Evolutionary conservation across 2,329 filamentous ascomycete species (phyloP).

Genomic region (Daldinia sp.): DNA sequence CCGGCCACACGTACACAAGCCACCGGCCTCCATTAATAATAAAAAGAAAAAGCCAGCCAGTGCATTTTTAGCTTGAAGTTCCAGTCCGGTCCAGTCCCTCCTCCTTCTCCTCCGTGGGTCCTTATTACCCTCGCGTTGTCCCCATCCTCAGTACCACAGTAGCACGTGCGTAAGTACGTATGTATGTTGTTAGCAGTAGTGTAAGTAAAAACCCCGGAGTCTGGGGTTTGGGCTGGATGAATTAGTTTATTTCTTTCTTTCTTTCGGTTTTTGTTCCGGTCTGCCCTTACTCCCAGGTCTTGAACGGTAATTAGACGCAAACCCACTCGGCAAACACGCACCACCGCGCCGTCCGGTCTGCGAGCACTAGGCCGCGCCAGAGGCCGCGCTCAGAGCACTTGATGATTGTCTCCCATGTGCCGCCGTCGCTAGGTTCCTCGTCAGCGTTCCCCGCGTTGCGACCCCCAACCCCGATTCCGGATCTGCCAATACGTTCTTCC

Average conservation of each 20-base stretch:
- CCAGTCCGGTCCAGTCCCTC: neutral
- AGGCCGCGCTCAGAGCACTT: constrained; percentile 84
- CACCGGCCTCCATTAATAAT: neutral
- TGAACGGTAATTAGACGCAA: constrained; percentile 59
- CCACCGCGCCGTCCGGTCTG: constrained; percentile 85
- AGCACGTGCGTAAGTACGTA: neutral
- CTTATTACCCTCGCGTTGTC: neutral
- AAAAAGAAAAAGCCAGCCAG: neutral
- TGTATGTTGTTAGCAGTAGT: neutral
- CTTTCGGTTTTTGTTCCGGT: neutral
- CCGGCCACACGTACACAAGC: neutral
- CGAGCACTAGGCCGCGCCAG: constrained; percentile 83
- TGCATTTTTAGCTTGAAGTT: neutral
- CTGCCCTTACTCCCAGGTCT: neutral
- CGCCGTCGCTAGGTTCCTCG: constrained; percentile 72
- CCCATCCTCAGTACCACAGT: constrained; percentile 1
- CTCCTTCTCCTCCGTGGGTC: neutral
- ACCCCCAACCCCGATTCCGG: constrained; percentile 52
- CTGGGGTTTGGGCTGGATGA: neutral
- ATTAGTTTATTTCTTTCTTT: constrained; percentile 7
- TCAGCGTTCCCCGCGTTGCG: constrained; percentile 50
- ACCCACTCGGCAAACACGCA: constrained; percentile 93
- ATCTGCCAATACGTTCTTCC: constrained; percentile 67
- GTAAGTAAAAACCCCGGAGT: neutral
- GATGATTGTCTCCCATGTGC: constrained; percentile 88